Base-by-base conservation (phyloP, 1,284 basidiomycete genomes). In the Cutaneotrichosporon cutaneum region DNA sequence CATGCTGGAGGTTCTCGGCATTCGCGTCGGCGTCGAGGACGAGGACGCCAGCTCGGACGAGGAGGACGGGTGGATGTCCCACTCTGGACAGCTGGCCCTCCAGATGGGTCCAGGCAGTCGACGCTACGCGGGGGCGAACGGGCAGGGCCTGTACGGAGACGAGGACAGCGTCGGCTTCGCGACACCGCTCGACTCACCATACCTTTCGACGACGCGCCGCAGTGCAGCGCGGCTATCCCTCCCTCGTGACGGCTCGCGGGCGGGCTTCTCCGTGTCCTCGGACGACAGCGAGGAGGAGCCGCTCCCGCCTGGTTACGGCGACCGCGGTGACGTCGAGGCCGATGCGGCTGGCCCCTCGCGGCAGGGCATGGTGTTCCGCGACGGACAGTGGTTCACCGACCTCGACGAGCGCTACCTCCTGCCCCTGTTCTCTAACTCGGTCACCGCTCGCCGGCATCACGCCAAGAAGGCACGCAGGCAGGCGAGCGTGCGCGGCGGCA, bases 1-100 rank as follows among this genome's bases (percentile, higher is more conserved):
- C 61, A 99, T 99, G 96, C 84, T 99, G 50, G 94, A 98, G 72
- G 88, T 99, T 10, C 84, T 98, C n/a, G 94, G 95, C 1, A 98
- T 99, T 68, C 82, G 91, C 10, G 96, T 93, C 0, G 94, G 95
- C 0, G 92, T 99, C 0, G 94, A 97, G 70, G 94, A 97, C 67
- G 94, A 94, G 53, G 90, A 85, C 4, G 89, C 85, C 36, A 87
- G 84, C 66, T 88, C 87, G 63, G 90, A 89, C 70, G 89, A 90
- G 59, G 92, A 94, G 50, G 65, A 66, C 7, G 70, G 70, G 10
- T 78, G 76, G 73, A 69, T 70, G 2, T 59, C 64, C 0, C 67
- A 74, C 42, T 68, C 69, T 44, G 76, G 77, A 3, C 72, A 74
- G 60, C 66, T 77, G 18, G 74, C 72, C 2, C 65, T 72, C n/a